Evolutionary conservation across 768 basidiomycete species (phyloP).

Genomic region (Boletus insuetus): DNA sequence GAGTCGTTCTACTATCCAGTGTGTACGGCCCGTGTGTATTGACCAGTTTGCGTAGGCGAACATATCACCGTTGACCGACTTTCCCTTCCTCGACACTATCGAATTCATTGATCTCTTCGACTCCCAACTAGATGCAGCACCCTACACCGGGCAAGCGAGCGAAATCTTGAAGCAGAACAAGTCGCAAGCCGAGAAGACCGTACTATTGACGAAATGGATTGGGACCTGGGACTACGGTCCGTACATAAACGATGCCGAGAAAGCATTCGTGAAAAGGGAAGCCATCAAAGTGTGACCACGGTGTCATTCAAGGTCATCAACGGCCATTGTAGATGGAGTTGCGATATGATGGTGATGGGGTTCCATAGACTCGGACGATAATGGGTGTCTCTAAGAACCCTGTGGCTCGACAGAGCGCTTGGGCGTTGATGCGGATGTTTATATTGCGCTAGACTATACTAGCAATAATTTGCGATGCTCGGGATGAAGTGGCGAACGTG

Average conservation of each 20-base stretch:
- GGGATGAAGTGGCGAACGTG: too few relatives aligned
- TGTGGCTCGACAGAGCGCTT: too few relatives aligned
- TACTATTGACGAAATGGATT: background rate
- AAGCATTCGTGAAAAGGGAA: background rate
- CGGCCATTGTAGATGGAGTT: slow-evolving; percentile 13
- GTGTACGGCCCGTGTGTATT: background rate
- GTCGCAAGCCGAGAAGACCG: slow-evolving; percentile 1
- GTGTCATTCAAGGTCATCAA: slow-evolving; percentile 7
- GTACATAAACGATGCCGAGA: background rate
- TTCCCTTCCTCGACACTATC: slow-evolving; percentile 3
- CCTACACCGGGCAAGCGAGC: background rate
- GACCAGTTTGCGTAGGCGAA: background rate
- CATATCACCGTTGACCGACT: background rate
- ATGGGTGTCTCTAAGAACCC: too few relatives aligned
- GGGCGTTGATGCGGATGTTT: too few relatives aligned
- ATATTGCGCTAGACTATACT: too few relatives aligned
- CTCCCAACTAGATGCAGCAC: background rate
- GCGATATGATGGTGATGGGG: slow-evolving; percentile 1
- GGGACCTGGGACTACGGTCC: background rate
- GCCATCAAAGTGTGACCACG: slow-evolving; percentile 3
- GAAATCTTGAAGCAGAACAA: background rate
- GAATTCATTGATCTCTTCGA: background rate
- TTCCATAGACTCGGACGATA: too few relatives aligned
- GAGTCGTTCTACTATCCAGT: background rate
- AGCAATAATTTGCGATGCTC: too few relatives aligned